These are phyloP conservation scores for Colletotrichum graminicola DNA, from an alignment of 2,329 filamentous ascomycete species.

Conservation along the genomic window DNA sequence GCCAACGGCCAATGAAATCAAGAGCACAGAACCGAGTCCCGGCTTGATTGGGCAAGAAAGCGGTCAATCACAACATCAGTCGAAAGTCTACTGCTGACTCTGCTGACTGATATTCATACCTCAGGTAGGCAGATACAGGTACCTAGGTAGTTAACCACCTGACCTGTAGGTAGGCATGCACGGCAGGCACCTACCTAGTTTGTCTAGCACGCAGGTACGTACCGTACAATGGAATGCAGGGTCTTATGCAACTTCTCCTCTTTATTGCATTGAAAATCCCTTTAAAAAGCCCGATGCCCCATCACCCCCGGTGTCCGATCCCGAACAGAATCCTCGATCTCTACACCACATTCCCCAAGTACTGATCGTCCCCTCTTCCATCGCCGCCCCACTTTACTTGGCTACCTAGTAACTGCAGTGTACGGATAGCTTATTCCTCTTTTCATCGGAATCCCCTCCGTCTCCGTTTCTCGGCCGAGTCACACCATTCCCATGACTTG, in stretches of 20 bases:
- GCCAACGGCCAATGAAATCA: background rate
- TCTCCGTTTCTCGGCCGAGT: background rate
- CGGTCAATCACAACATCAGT: background rate
- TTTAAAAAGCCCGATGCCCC: background rate
- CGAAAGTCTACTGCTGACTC: background rate
- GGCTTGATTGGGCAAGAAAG: background rate
- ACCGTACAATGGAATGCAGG: background rate
- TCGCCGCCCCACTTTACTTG: background rate
- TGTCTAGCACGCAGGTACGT: background rate
- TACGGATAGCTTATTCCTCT: background rate
- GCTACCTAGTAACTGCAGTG: too few species aligned
- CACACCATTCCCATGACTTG: background rate
- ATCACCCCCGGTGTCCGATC: slow-evolving; percentile 2
- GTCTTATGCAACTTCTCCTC: background rate
- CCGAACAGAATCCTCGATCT: slow-evolving; percentile 17
- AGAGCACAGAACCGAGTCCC: background rate
- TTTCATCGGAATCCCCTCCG: slow-evolving; percentile 1
- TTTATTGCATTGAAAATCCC: background rate
- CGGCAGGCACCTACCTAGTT: too few species aligned
- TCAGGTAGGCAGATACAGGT: too few species aligned
- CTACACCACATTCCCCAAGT: background rate
- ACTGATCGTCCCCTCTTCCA: background rate
- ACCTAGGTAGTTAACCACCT: too few species aligned
- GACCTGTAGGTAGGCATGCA: too few species aligned
- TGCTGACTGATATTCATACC: background rate